A percentile compares a stretch with the other conserved stretches of the same genome.
Conservation (phyloP, 805 yeast species). For the Yarrowia sp. region DNA sequence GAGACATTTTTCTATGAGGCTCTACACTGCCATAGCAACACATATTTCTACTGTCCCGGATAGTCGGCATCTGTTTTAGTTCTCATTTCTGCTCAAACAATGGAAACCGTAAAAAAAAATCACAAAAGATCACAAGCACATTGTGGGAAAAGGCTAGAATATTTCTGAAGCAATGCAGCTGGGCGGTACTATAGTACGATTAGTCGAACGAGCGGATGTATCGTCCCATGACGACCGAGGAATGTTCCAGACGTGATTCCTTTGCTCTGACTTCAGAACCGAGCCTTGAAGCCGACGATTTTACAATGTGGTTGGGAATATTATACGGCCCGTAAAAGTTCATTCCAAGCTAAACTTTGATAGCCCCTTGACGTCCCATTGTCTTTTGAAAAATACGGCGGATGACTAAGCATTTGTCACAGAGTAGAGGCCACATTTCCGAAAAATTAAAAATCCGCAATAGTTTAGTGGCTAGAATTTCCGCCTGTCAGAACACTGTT, state of each 20-base stretch:
- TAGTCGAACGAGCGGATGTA: no score
- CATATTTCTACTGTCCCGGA: not conserved
- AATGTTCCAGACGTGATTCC: not conserved
- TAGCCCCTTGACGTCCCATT: no score
- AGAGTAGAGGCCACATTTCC: not conserved
- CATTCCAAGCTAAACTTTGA: no score
- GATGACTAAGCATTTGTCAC: not conserved
- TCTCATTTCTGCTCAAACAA: not conserved
- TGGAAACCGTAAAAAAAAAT: not conserved
- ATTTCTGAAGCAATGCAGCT: not conserved
- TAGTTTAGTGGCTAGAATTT: slow-evolving; percentile 44
- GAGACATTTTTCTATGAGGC: not conserved
- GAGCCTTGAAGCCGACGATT: no score
- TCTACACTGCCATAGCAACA: no score
- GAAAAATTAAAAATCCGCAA: slow-evolving; percentile 27
- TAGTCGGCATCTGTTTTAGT: not conserved
- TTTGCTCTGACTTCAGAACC: no score
- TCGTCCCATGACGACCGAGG: no score
- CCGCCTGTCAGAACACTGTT: slow-evolving; percentile 39
- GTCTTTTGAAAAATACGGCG: not conserved
- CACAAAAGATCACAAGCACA: no score
- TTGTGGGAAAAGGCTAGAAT: not conserved
- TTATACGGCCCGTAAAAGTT: no score
- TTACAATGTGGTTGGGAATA: no score
- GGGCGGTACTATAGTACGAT: not conserved